Base-by-base conservation (phyloP, 345 rosid genomes). In the Gossypium turneri region DNA sequence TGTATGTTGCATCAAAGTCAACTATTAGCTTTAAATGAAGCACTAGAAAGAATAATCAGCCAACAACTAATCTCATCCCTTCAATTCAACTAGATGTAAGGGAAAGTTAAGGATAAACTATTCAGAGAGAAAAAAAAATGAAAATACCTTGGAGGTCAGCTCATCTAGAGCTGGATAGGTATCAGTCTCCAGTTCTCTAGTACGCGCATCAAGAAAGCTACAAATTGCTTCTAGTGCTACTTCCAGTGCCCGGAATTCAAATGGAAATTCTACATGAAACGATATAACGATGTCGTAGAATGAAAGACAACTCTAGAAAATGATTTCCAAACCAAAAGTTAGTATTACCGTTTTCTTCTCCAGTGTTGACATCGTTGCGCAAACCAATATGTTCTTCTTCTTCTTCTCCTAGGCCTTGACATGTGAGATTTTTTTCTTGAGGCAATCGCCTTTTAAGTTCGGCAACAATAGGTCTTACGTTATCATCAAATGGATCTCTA, bases 141-240 rank as follows among this genome's bases (percentile, higher is more conserved):
- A 19, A 55, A 55, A 55, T 81, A 80, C 89, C 84, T 80, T 83
- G 57, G 88, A 81, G 56, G 89, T 88, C 65, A 88, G 81, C 78
- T 86, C 89, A 72, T 88, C 88, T 50, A 88, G 72, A 73, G 89
- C 89, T n/a, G 88, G 91, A 76, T 86, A 84, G 47, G 91, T 73
- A 67, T 75, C 85, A 15, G 83, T 84, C 88, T 84, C 88, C 70
- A 88, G 77, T 65, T 88, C 86, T 56, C 81, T 81, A 3, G 89
- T 83, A 41, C 86, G 82, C 0, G 85, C 89, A 80, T 84, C 89
- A 72, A 83, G 88, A 75, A 86, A 88, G 76, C 91, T 86, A 82
- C 88, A 88, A 73, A 88, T 80, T 56, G 85, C 88, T 80, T 86
- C 88, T 50, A 88, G 63, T 44, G 83, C 88, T 61, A 88, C 88